Percentiles rank a stretch among this genome's conserved stretches.
phyloP scores from a whole-genome alignment of 2,329 filamentous ascomycete genomes.

The Incumbomyces lentus region DNA sequence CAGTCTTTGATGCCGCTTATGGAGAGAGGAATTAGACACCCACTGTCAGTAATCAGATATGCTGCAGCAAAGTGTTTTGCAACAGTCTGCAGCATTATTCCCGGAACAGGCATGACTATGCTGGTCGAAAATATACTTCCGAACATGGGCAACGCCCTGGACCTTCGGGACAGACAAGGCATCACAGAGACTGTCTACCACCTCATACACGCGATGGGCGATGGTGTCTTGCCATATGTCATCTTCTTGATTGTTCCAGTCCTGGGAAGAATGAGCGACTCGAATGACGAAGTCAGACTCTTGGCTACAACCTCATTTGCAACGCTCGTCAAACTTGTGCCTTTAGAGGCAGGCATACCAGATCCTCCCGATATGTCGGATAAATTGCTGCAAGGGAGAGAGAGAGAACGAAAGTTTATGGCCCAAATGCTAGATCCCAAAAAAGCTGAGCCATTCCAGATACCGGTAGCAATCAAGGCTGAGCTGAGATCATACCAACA shows the following conservation, averaged over 20 bases:
- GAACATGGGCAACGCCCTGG: conserved; percentile 79
- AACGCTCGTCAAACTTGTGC: conserved; percentile 91
- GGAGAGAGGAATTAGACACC: conserved; percentile 76
- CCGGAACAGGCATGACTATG: conserved; percentile 89
- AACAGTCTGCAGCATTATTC: conserved; percentile 93
- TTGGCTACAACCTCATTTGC: conserved; percentile 96
- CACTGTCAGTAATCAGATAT: conserved; percentile 86
- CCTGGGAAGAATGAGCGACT: conserved; percentile 94
- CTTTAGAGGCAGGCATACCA: conserved; percentile 91
- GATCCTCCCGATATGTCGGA: conserved; percentile 89
- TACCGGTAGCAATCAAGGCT: conserved; percentile 94
- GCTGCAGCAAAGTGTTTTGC: conserved; percentile 96
- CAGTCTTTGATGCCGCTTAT: conserved; percentile 75
- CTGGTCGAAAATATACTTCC: conserved; percentile 87
- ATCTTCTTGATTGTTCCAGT: conserved; percentile 98
- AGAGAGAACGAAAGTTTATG: conserved; percentile 92
- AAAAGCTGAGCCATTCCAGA: conserved; percentile 87
- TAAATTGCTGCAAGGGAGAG: conserved; percentile 76
- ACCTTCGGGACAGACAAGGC: conserved; percentile 81
- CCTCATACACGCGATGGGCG: conserved; percentile 95
- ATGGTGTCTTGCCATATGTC: conserved; percentile 88
- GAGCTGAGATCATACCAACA: conserved; percentile 95
- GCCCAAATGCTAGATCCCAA: conserved; percentile 91
- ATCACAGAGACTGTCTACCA: conserved; percentile 94
- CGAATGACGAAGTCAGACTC: conserved; percentile 86